These are phyloP conservation scores for Isabelozyma pseudorhagii DNA, from an alignment of 805 yeast genomes.

Conservation along the genomic window DNA sequence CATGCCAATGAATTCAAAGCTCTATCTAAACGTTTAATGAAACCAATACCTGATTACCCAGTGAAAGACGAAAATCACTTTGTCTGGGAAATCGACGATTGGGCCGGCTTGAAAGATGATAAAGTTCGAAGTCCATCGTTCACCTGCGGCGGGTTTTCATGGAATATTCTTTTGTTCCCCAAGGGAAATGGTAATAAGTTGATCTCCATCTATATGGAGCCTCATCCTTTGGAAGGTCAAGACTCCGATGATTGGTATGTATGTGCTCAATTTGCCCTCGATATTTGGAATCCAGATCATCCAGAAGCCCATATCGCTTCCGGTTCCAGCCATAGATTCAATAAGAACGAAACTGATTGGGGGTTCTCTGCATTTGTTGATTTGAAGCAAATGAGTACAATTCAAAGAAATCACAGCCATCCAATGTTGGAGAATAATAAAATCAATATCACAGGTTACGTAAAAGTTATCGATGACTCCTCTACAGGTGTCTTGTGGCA, in stretches of 20 bases:
- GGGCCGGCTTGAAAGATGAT: constrained; percentile 41
- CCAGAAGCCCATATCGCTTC: constrained; percentile 58
- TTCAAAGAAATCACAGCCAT: constrained; percentile 17
- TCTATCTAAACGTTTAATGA: constrained; percentile 29
- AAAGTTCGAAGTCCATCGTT: constrained; percentile 48
- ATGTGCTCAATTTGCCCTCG: constrained; percentile 89
- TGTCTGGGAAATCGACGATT: constrained; percentile 52
- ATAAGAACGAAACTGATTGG: constrained; percentile 83
- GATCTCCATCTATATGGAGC: constrained; percentile 78
- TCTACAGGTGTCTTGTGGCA: constrained; percentile 94
- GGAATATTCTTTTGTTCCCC: constrained; percentile 76
- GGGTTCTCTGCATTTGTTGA: constrained; percentile 84
- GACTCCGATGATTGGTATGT: constrained; percentile 67
- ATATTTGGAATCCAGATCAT: constrained; percentile 76
- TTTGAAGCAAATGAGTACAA: constrained; percentile 37
- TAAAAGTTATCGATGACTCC: constrained; percentile 76
- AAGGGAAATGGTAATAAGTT: constrained; percentile 57
- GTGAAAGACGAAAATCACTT: constrained; percentile 26
- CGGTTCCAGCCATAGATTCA: constrained; percentile 76
- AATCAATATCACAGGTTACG: constrained; percentile 72
- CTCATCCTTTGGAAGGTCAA: constrained; percentile 45
- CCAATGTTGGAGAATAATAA: constrained; percentile 50
- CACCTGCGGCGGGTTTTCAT: constrained; percentile 58
- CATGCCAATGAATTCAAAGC: constrained; percentile 29
- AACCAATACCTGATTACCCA: constrained; percentile 39